phyloP scores from a whole-genome alignment of 768 basidiomycete genomes.

The Daedalea quercina region DNA sequence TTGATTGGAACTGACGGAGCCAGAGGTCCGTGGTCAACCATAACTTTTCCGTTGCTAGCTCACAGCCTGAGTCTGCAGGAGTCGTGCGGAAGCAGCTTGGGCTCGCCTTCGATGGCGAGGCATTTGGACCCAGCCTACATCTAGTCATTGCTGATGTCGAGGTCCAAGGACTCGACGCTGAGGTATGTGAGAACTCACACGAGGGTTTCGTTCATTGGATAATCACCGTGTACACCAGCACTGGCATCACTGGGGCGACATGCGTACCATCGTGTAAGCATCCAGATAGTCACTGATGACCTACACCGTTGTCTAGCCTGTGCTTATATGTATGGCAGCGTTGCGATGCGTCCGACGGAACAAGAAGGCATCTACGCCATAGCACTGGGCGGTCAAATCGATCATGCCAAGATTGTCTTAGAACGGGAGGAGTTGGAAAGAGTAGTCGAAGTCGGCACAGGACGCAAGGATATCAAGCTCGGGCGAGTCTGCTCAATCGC shows the following conservation, averaged over 20 bases:
- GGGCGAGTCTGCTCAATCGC: background rate
- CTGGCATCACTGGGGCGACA: constrained; percentile 1
- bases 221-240: constrained; percentile 7
- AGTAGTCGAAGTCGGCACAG: background rate
- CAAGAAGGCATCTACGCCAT: background rate
- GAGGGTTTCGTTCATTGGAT: background rate
- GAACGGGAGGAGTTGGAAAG: background rate
- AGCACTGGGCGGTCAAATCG: background rate
- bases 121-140: background rate
- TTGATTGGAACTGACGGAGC: constrained; percentile 40
- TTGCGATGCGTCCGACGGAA: constrained; percentile 1
- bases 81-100: constrained; percentile 3
- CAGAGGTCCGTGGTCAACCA: constrained; percentile 13
- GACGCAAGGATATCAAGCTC: background rate
- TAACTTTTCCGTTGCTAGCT: background rate
- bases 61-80: background rate
- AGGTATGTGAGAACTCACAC: background rate
- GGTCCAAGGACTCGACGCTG: background rate
- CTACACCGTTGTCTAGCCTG: no score
- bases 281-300: background rate
- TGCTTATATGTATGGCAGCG: background rate
- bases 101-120: background rate
- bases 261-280: background rate
- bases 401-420: background rate
- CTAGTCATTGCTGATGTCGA: background rate